A percentile compares a stretch with the other conserved stretches of the same genome.
Evolutionary conservation across 2,329 filamentous ascomycete species (phyloP).

Genomic region (Colletotrichum sp.): DNA sequence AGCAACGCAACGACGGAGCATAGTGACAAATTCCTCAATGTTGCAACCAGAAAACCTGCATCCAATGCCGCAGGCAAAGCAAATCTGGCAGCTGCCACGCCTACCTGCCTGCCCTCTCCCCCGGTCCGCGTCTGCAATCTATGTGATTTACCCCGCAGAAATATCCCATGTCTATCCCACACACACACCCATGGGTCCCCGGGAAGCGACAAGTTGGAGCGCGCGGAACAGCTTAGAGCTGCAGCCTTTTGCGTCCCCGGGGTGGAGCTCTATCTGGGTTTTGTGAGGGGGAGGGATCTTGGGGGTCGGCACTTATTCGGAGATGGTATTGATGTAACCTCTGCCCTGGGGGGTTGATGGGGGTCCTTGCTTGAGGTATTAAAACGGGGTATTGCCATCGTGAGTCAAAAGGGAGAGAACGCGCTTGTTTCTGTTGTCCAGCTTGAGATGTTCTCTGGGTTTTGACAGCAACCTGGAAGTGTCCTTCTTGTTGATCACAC

Average conservation of each 20-base stretch:
- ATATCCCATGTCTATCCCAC: not conserved
- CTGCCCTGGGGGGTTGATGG: not conserved
- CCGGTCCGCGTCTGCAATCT: not conserved
- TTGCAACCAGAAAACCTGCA: not conserved
- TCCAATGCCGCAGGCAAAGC: not conserved
- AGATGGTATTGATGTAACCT: not conserved
- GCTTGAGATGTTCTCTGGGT: not conserved
- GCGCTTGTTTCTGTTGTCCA: not conserved
- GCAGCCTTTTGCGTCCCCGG: not conserved
- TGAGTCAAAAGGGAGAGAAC: not conserved
- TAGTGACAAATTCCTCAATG: not conserved
- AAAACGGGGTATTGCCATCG: not conserved
- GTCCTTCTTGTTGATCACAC: not conserved
- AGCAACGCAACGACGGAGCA: not conserved
- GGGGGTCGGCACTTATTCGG: not conserved
- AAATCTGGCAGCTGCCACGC: not conserved
- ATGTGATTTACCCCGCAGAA: constrained; percentile 7
- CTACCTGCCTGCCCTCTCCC: not conserved
- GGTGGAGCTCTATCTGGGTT: not conserved
- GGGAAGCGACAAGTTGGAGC: not conserved
- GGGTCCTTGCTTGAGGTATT: not conserved
- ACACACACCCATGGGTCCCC: not conserved
- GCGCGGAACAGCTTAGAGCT: not conserved
- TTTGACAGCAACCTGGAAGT: not conserved
- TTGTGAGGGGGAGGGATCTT: not conserved